Evolutionary conservation across 2,329 filamentous ascomycete species (phyloP), one percentile per base, ranked within the genome.

Genomic region (Penicillium sp.): DNA sequence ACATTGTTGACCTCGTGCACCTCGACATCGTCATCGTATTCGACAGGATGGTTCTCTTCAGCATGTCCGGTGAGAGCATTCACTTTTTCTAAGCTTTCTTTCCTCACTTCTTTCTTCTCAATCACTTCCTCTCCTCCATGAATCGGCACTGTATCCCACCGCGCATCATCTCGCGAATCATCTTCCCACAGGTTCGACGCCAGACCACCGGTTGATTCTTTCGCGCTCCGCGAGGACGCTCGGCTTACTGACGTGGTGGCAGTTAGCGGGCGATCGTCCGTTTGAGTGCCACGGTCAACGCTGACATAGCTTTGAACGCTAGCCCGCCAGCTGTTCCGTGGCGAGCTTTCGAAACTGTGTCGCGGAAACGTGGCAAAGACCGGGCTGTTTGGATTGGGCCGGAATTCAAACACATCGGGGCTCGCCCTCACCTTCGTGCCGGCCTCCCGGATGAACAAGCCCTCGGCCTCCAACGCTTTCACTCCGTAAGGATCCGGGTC

Each of bases 401-500:
- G 80, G 63, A 85, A 92, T 56, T 90, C 85, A 60, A 95, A 93
- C 50, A 84, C 78, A 41, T 82, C 86, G 67, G 82, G 87, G 15
- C 77, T 73, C 2, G 88, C 86, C 38, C 86, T 74, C 37, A 77
- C 72, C 33, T 80, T 77, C 2, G 82, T 83, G 22, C 87, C 88
- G n/a, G 89, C 89, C 67, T 95, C 89, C 35, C 85, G 78, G 49
- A 96, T 92, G 52, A 90, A 85, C 39, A 95, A 70, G 2, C 90
- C 90, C 44, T 88, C 85, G 11, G 57, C 59, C 59, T 95, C 87
- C n/a, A 96, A 68, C 6, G 90, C 89, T 47, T 89, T 76, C 16
- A 95, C 84, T 15, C 90, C 90, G 57, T 85, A 96, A 0, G 90
- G 90, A 60, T 96, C 90, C 0, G 89, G 88, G 52, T 96, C 90